Evolutionary conservation across 2,329 filamentous ascomycete genomes (phyloP), one percentile per base, ranked within the genome.

Genomic region (Stemphylium vesicarium): DNA sequence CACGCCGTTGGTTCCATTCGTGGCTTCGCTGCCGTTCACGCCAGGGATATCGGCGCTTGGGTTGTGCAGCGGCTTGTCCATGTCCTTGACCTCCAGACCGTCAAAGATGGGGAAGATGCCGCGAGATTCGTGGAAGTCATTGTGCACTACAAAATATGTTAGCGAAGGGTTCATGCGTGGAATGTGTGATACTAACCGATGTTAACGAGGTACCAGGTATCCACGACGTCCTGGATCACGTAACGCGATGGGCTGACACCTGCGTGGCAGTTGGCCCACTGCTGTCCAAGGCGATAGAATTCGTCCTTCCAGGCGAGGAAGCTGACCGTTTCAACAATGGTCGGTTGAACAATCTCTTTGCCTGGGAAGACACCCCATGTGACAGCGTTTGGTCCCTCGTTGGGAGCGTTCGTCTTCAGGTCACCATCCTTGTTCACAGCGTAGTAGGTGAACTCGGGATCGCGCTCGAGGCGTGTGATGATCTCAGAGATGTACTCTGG

Each of bases 241-340:
- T 87, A 84, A 49, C 94, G 86, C 71, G 91, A 96, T 29, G 90
- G 87, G 60, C 87, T 92, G 54, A 82, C 81, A 57, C 88, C 82
- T 33, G 92, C 86, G 72, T 96, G 92, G 74, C 95, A 99, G 69
- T 91, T 91, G 18, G 91, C 91, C 95, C 95, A 99, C 72, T 99
- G 93, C 53, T 89, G 84, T 50, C 95, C 95, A 9, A 99, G 84
- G 57, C 91, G 87, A 81, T 92, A 99, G 13, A 96, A 96, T 78
- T 99, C 95, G 66, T 99, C 95, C 78, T 96, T 96, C 95, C 95
- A 99, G 2, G 95, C 95, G 49, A 99, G 81, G 84, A 99, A 99
- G 75, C 91, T 96, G 74, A 99, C 89, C 15, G 91, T 96, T 79
- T 99, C 95, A 47, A 99, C 95, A 68, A 99, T 97, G n/a, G 95